These are phyloP conservation scores for Henckelia pumila DNA, from an alignment of 257 asterid species.

Conservation along the genomic window DNA sequence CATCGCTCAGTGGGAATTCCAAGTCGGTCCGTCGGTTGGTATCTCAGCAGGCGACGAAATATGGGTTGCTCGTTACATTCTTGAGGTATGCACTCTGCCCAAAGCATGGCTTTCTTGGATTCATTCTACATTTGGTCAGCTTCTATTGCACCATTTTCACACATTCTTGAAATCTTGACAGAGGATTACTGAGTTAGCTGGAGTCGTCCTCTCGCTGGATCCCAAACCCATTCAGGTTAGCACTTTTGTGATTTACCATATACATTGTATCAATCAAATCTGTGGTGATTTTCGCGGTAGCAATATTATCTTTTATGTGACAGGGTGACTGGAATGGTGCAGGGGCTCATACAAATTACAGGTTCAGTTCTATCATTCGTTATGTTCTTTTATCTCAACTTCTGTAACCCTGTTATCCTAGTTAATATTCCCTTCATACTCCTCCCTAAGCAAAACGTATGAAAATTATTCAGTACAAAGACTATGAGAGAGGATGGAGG, in stretches of 20 bases:
- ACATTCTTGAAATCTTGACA: slow-evolving; percentile 26
- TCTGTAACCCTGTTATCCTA: not conserved
- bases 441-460: not conserved
- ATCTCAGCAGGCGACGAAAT: slow-evolving; percentile 73
- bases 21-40: slow-evolving; percentile 82
- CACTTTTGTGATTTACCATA: not conserved
- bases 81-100: slow-evolving; percentile 46
- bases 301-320: not conserved
- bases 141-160: not conserved
- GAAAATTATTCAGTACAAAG: slow-evolving; percentile 34
- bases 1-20: slow-evolving; percentile 68
- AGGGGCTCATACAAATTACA: slow-evolving; percentile 65
- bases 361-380: slow-evolving; percentile 27
- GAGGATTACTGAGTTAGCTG: slow-evolving; percentile 86
- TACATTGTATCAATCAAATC: not conserved
- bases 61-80: slow-evolving; percentile 84
- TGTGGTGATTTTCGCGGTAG: not conserved
- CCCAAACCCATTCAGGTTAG: slow-evolving; percentile 75
- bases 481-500: slow-evolving; percentile 57
- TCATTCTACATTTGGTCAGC: not conserved
- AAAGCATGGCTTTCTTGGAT: not conserved
- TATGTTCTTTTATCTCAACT: not conserved
- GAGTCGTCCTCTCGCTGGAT: slow-evolving; percentile 62
- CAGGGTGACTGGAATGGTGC: slow-evolving; percentile 74
- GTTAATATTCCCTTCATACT: not conserved